Evolutionary conservation across 805 yeast genomes (phyloP).

Genomic region (Suhomyces tanzawaensis): DNA sequence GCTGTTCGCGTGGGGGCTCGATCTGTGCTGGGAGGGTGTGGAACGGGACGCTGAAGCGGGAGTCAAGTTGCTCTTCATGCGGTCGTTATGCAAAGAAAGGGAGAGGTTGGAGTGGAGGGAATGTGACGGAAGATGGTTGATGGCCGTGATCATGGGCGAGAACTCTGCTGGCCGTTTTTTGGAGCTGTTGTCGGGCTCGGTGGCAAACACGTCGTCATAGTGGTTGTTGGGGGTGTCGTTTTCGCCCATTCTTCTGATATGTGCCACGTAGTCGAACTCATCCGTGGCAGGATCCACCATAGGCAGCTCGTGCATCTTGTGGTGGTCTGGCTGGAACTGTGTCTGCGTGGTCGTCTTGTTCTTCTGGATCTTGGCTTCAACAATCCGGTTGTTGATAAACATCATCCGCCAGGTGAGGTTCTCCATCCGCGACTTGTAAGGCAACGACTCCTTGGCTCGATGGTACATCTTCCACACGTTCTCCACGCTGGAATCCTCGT

Average conservation of each 20-base stretch:
- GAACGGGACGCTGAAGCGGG: neutral
- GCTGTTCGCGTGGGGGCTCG: too few species aligned
- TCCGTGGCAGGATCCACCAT: conserved; percentile 28
- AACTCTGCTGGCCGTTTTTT: conserved; percentile 23
- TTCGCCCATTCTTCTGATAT: conserved; percentile 55
- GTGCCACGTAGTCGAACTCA: conserved; percentile 65
- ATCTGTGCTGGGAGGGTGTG: neutral
- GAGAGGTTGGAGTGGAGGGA: conserved; percentile 13
- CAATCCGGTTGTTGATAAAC: conserved; percentile 42
- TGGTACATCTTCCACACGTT: conserved; percentile 78
- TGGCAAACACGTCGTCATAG: neutral
- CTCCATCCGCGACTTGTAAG: conserved; percentile 74
- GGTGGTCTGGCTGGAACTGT: neutral
- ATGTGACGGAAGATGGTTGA: conserved; percentile 2
- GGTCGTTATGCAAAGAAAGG: conserved; percentile 10
- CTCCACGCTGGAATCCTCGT: conserved; percentile 18
- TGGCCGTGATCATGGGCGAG: conserved; percentile 16
- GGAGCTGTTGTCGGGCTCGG: conserved; percentile 35
- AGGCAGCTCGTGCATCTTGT: neutral
- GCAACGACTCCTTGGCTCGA: conserved; percentile 69
- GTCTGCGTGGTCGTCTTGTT: neutral
- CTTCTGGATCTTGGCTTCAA: neutral
- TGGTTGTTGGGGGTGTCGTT: conserved; percentile 13
- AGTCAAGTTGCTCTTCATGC: neutral
- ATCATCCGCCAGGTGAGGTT: conserved; percentile 88